Base-by-base conservation (phyloP, 805 yeast species). In the Metschnikowia vanudenii region DNA sequence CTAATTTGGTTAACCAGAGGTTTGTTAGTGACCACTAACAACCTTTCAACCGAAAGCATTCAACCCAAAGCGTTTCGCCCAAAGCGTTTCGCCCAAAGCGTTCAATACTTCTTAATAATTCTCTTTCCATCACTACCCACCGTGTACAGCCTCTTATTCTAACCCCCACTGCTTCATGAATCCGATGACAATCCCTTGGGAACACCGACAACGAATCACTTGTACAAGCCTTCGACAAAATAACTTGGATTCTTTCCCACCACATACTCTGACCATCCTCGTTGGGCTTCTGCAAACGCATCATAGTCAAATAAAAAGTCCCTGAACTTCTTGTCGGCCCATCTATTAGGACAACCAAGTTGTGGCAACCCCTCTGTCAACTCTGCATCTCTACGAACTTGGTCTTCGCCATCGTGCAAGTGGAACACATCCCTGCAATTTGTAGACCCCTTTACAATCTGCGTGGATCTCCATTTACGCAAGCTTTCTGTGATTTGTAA, bases 241-340 rank as follows among this genome's bases (percentile, higher is more conserved):
- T 30, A 30, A n/a, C 32, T 6, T 7, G 38, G 24, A 29, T 5
- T 26, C 12, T 32, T n/a, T 2, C 46, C 46, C 35, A n/a, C 17
- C 34, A 35, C 33, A 29, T 37, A 43, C 37, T 46, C 53, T 17
- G 49, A 50, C 50, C 50, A 55, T 4, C 56, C 61, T 24, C 51
- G 43, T 14, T 50, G 45, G 26, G 63, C 64, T 36, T 62, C 65
- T 12, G 47, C 52, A 39, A 58, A 56, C 2, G 62, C 64, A 37
- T 60, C 58, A 41, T 60, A 60, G 10, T 60, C 63, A 38, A 57
- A 54, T 30, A 62, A 49, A 52, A 60, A 62, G 19, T 61, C 57
- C 14, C 62, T 59, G 55, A 62, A 50, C 26, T 51, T 60, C 11
- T 52, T 53, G 38, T 62, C 65, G 19, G 65, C 61, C 64, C 64